Evolutionary conservation across 1,139 yeast genomes (phyloP), one percentile per base, ranked within the genome.

Genomic region (Nematodospora anomalae): DNA sequence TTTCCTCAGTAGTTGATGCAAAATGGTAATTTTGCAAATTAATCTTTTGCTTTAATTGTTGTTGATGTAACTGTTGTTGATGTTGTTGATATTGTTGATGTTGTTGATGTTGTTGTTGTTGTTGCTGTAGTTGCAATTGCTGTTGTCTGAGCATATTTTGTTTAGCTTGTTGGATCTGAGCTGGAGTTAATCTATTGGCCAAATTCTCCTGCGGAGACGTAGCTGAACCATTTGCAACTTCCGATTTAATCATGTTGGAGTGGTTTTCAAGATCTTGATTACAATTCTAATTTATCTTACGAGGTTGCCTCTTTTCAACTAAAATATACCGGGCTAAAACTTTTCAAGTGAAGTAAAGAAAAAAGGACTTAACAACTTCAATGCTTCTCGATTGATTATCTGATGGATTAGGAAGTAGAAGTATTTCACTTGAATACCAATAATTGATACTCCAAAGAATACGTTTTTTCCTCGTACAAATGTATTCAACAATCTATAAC

Each of bases 1-100:
- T 72, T 33, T 83, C 86, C 43, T 79, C 84, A 8, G 86, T 65
- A 4, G 90, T 80, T 47, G 84, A 86, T 10, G 85, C 80, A 53
- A 83, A 83, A 33, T 78, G 74, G 50, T 75, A 79, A 21, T 54
- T 60, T 30, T 57, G 62, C 9, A 53, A 44, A 28, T 53, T 57
- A 14, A 58, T 54, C 34, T 72, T 58, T 44, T 71, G 75, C 36
- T 53, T 54, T 30, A 48, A 51, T 31, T 45, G 47, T 23, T 42
- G 50, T 28, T 53, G 63, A 29, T 51, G 58, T 40, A 30, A 34
- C n/a, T 26, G 40, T 25, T 32, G 44, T 15, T 33, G 41, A 25
- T 37, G 43, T 26, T 31, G 39, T 26, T 33, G 44, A 9, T 16
- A 32, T 20, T 35, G 48, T 18, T 36, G 41, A 14, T 33, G 36